Percentiles rank a stretch among this genome's conserved stretches.
These are phyloP conservation scores for Biancaea sappan DNA, from an alignment of 306 rosid genomes.

Conservation along the genomic window DNA sequence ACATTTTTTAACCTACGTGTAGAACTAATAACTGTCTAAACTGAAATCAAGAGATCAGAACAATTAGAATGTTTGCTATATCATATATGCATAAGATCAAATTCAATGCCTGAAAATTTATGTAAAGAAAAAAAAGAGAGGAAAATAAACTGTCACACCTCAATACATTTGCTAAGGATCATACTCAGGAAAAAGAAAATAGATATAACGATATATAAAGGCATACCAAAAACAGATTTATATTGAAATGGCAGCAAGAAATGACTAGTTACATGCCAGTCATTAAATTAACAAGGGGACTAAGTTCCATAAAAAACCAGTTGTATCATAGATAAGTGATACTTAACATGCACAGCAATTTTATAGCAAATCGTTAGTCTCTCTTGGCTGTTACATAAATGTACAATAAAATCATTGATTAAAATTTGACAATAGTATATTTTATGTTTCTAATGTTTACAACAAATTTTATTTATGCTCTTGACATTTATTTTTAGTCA, in stretches of 20 bases:
- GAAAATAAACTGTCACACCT: neutral
- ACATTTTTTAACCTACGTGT: neutral
- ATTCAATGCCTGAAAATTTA: constrained; percentile 80
- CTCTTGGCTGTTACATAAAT: neutral
- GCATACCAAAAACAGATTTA: neutral
- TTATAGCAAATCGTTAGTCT: neutral
- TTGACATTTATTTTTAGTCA: too few relatives aligned
- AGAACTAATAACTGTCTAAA: neutral
- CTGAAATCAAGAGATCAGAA: neutral
- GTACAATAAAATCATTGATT: neutral
- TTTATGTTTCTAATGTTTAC: too few relatives aligned
- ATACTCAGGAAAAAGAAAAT: neutral
- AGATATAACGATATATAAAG: neutral
- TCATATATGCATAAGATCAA: constrained; percentile 30
- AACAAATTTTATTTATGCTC: too few relatives aligned
- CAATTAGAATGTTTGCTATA: neutral
- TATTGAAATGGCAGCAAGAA: neutral
- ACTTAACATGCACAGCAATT: neutral
- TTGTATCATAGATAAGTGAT: neutral
- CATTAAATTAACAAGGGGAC: constrained; percentile 13
- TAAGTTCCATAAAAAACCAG: constrained; percentile 10
- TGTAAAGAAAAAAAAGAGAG: neutral
- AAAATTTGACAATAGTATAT: too few relatives aligned
- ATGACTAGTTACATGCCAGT: constrained; percentile 5
- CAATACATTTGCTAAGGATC: constrained; percentile 9